Conservation (phyloP, 495 filamentous ascomycete species). For the Tuber borchii region DNA sequence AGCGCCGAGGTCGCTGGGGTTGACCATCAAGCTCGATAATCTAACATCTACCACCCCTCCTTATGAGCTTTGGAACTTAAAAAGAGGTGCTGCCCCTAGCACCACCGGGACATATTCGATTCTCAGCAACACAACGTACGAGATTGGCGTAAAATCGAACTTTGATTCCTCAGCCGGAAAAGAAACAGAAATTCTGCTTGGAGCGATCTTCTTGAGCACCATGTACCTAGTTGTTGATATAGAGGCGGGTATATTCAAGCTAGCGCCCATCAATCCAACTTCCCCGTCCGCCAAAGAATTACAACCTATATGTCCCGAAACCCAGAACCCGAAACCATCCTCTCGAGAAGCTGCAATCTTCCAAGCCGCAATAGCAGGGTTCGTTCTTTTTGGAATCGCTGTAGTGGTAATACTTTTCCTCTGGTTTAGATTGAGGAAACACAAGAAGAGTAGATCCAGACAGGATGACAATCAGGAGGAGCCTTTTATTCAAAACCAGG, state of each 20-base stretch:
- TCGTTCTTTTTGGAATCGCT: too few relatives aligned
- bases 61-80: not conserved
- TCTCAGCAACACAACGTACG: not conserved
- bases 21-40: not conserved
- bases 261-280: not conserved
- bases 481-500: too few relatives aligned
- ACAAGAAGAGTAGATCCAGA: too few relatives aligned
- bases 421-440: too few relatives aligned
- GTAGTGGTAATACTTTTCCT: too few relatives aligned
- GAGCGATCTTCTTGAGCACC: conserved; percentile 4
- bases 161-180: not conserved
- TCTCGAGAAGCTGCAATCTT: too few relatives aligned
- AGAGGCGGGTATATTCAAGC: not conserved
- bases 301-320: not conserved
- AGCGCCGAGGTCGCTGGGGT: not conserved
- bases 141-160: not conserved
- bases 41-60: not conserved
- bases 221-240: not conserved
- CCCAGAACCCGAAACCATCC: too few relatives aligned
- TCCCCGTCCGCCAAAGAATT: not conserved
- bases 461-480: too few relatives aligned
- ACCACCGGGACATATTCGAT: not conserved
- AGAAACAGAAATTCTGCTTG: not conserved
- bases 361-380: too few relatives aligned
- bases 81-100: not conserved